Evolutionary conservation across 768 basidiomycete genomes (phyloP), one percentile per base, ranked within the genome.

Genomic region (Rhodotorula diobovata): DNA sequence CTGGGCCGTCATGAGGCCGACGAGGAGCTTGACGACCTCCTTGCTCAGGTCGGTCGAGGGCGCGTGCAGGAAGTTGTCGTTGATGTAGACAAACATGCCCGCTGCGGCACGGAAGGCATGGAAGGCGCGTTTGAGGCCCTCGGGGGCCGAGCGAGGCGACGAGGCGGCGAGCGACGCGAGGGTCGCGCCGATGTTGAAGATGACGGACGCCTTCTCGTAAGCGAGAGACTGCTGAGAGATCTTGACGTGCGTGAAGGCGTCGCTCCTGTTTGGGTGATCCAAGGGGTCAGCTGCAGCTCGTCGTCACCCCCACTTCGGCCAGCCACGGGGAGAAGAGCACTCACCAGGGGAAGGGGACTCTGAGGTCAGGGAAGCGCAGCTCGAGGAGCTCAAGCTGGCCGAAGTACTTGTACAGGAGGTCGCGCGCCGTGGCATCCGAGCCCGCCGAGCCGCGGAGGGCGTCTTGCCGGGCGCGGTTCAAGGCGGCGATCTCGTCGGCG

Each of bases 21-120:
- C 87, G 50, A 96, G 84, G 76, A 95, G 91, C 80, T 95, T 94
- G 84, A 99, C 85, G 66, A 98, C 91, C 70, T 98, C 95, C 30
- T 92, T 85, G 77, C 89, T 89, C 56, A 98, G 86, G 81, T 98
- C 96, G 3, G 91, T 96, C 32, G 90, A 93, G 0, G 96, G 96
- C 0, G 95, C 96, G 77, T 99, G 96, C 0, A 99, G 83, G 80
- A 99, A 99, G 85, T 99, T 97, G 81, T 99, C 96, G 82, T 98
- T 97, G 83, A 99, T 93, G 80, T 98, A 99, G 12, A 88, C 92
- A 78, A 97, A 87, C 92, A 99, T 96, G 30, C 96, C 96, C 5
- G 94, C 91, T 53, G 90, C 88, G 20, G 90, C 87, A 28, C 89
- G 84, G 77, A 92, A 90, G 81, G 92, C 94, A 81, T 91, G 87